Percentiles rank a stretch among this genome's conserved stretches.
Evolutionary conservation across 192 early-diverging fungal species (phyloP).

Genomic region (Coemansia sp.): DNA sequence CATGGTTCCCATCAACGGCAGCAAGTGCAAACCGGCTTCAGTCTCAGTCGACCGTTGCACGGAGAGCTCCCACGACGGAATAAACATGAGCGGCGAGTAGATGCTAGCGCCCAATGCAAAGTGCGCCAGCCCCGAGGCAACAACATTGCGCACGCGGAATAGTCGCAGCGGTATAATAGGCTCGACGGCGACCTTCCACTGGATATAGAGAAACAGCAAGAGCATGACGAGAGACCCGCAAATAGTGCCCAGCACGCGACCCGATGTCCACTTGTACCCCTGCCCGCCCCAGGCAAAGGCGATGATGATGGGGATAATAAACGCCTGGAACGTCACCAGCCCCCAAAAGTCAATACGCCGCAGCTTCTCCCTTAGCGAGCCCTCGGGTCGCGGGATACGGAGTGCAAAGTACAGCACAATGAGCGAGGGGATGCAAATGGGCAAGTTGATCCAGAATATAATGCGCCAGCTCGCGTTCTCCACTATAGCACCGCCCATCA

Average conservation of each 20-base stretch:
- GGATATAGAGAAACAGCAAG: slow-evolving; percentile 55
- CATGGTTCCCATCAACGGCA: slow-evolving; percentile 75
- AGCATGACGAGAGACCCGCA: slow-evolving; percentile 33
- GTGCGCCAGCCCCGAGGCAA: slow-evolving; percentile 29
- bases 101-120: slow-evolving; percentile 49
- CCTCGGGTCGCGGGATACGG: slow-evolving; percentile 36
- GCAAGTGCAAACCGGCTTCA: slow-evolving; percentile 68
- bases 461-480: slow-evolving; percentile 58
- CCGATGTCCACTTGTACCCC: slow-evolving; percentile 70
- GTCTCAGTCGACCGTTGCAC: slow-evolving; percentile 63
- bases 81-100: slow-evolving; percentile 66
- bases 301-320: slow-evolving; percentile 67
- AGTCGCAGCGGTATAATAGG: slow-evolving; percentile 62
- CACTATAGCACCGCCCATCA: slow-evolving; percentile 64
- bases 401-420: slow-evolving; percentile 52
- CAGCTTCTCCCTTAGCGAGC: slow-evolving; percentile 56
- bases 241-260: slow-evolving; percentile 66
- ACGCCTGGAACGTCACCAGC: slow-evolving; percentile 56
- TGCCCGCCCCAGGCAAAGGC: slow-evolving; percentile 82
- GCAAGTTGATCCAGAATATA: slow-evolving; percentile 68
- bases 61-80: slow-evolving; percentile 67
- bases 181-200: slow-evolving; percentile 68
- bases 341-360: slow-evolving; percentile 72
- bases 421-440: slow-evolving; percentile 52
- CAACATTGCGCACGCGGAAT: slow-evolving; percentile 57